A percentile compares a stretch with the other conserved stretches of the same genome.
These are phyloP conservation scores for Leccinum solheimii DNA, from an alignment of 1,284 basidiomycete species.

Conservation along the genomic window DNA sequence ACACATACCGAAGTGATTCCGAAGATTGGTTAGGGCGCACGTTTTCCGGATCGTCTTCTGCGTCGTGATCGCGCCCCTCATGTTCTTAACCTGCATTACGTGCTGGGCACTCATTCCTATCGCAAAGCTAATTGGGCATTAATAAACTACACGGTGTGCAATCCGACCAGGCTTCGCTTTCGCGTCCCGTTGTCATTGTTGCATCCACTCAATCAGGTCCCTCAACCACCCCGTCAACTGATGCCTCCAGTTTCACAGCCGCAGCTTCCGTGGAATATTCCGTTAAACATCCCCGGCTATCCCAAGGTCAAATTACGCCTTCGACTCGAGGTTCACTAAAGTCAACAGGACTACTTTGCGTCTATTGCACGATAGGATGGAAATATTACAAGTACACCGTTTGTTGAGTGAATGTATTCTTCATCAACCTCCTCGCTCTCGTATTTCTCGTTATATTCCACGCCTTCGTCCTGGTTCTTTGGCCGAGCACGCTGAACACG, in stretches of 20 bases:
- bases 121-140: slow-evolving; percentile 96
- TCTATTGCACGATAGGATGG: slow-evolving; percentile 87
- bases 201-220: slow-evolving; percentile 34
- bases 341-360: slow-evolving; percentile 91
- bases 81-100: slow-evolving; percentile 76
- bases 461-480: slow-evolving; percentile 82
- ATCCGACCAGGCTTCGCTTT: slow-evolving; percentile 89
- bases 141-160: slow-evolving; percentile 78
- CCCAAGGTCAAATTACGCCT: slow-evolving; percentile 70
- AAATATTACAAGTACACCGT: slow-evolving; percentile 99
- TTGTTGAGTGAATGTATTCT: slow-evolving; percentile 98
- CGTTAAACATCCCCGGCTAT: slow-evolving; percentile 56
- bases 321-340: slow-evolving; percentile 67
- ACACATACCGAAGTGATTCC: too few species aligned
- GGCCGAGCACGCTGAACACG: slow-evolving; percentile 60
- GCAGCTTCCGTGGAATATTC: slow-evolving; percentile 43
- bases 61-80: too few species aligned
- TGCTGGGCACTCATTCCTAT: slow-evolving; percentile 98
- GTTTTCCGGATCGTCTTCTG: too few species aligned
- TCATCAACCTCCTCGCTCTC: slow-evolving; percentile 92
- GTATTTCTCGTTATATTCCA: slow-evolving; percentile 97
- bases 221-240: slow-evolving; percentile 22
- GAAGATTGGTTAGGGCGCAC: too few species aligned
- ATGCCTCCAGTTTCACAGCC: slow-evolving; percentile 26
- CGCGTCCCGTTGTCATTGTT: slow-evolving; percentile 59